Evolutionary conservation across 176 grass and related monocot species (phyloP).

Genomic region (Bonia amplexicaulis): DNA sequence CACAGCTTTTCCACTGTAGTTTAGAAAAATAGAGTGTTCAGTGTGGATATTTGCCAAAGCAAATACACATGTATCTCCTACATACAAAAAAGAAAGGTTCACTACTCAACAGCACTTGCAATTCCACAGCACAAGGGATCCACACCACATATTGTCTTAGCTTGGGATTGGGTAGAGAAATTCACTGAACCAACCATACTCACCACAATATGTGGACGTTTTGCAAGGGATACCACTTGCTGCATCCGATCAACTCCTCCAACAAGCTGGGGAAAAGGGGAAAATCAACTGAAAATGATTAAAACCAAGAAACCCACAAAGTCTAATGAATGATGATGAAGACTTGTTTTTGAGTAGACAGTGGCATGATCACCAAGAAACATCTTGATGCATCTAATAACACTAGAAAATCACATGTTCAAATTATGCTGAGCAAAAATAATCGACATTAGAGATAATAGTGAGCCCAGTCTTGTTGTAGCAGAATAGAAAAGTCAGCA

Average conservation of each 20-base stretch:
- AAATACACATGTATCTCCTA: background rate
- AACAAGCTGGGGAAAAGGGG: slow-evolving; percentile 54
- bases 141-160: background rate
- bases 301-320: background rate
- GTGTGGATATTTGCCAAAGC: background rate
- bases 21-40: background rate
- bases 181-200: slow-evolving; percentile 4
- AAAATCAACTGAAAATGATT: slow-evolving; percentile 1
- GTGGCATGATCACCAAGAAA: background rate
- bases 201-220: slow-evolving; percentile 86
- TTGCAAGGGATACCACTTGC: slow-evolving; percentile 71
- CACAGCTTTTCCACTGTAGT: background rate
- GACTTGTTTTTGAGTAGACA: background rate
- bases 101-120: background rate
- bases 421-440: background rate
- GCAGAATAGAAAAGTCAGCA: background rate
- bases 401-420: background rate
- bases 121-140: background rate
- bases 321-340: background rate
- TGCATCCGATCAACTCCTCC: slow-evolving; percentile 83
- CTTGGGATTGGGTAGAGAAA: background rate
- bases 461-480: background rate
- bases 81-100: background rate
- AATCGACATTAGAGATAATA: background rate
- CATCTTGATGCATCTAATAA: background rate